Percentiles rank a stretch among this genome's conserved stretches.
phyloP scores from a whole-genome alignment of 2,329 filamentous ascomycete species.

The Stachybotrys chartarum region DNA sequence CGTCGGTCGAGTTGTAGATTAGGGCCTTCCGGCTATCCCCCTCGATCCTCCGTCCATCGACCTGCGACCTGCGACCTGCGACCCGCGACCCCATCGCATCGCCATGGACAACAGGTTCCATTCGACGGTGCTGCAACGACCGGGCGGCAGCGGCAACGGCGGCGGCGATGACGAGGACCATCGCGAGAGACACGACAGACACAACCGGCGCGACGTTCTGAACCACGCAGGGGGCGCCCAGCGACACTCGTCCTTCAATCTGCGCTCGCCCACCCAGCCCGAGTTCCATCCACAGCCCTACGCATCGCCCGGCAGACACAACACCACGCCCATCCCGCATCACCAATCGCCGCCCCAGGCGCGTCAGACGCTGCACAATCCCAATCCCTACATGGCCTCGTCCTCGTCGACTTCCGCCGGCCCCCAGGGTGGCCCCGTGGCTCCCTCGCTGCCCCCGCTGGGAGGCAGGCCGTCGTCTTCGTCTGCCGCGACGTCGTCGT shows the following conservation, averaged over 20 bases:
- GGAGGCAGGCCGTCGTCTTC: conserved; percentile 15
- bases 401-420: conserved; percentile 19
- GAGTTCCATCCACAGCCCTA: conserved; percentile 28
- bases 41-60: conserved; percentile 4
- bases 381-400: conserved; percentile 27
- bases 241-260: conserved; percentile 37
- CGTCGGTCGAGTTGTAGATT: neutral
- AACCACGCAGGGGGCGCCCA: conserved; percentile 24
- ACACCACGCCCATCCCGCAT: conserved; percentile 18
- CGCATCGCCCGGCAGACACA: conserved; percentile 18
- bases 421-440: conserved; percentile 18
- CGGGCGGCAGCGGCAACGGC: conserved; percentile 22
- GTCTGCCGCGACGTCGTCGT: conserved; percentile 6
- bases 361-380: conserved; percentile 20
- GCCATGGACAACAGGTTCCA: conserved; percentile 41
- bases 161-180: conserved; percentile 25
- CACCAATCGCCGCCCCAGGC: conserved; percentile 20
- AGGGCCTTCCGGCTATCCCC: neutral
- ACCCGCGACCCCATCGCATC: conserved; percentile 4
- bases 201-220: conserved; percentile 39
- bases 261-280: conserved; percentile 41
- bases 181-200: conserved; percentile 29
- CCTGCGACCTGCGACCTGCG: neutral
- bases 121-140: conserved; percentile 42
- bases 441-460: conserved; percentile 22